phyloP scores from a whole-genome alignment of 495 filamentous ascomycete species.

The Emericellopsis terricola region DNA sequence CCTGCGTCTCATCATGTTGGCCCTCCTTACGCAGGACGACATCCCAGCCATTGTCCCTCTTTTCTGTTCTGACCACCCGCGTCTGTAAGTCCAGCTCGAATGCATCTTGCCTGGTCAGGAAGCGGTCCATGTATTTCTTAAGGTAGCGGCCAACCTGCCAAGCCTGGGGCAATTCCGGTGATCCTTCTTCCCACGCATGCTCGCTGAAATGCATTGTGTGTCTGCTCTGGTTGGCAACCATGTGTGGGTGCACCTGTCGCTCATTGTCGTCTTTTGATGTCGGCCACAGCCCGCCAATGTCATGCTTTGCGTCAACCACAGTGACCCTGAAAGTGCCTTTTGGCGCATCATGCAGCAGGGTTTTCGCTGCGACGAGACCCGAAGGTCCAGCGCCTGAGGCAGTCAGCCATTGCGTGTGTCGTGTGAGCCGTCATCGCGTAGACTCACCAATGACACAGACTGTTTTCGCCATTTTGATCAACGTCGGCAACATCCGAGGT shows the following conservation, averaged over 20 bases:
- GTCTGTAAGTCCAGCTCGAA: conserved; percentile 30
- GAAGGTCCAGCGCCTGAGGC: conserved; percentile 53
- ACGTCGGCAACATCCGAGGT: too few relatives aligned
- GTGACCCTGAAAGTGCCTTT: conserved; percentile 43
- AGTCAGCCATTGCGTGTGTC: conserved; percentile 1
- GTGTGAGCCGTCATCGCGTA: neutral
- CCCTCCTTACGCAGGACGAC: conserved; percentile 24
- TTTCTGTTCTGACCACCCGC: conserved; percentile 30
- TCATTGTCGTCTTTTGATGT: conserved; percentile 15
- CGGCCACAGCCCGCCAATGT: conserved; percentile 68
- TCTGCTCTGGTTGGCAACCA: conserved; percentile 63
- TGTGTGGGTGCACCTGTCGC: conserved; percentile 41
- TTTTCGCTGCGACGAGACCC: conserved; percentile 69
- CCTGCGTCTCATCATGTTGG: conserved; percentile 10
- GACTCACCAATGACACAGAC: conserved; percentile 52
- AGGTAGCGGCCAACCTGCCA: conserved; percentile 64
- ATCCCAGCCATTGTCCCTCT: conserved; percentile 29
- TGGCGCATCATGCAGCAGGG: conserved; percentile 42
- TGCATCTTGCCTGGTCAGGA: conserved; percentile 18
- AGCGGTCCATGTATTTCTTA: conserved; percentile 38
- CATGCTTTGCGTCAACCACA: conserved; percentile 46
- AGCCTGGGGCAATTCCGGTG: conserved; percentile 51
- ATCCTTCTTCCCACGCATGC: conserved; percentile 39
- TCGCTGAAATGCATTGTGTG: conserved; percentile 72
- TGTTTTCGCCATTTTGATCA: conserved; percentile 32